Evolutionary conservation across 306 rosid genomes (phyloP), one percentile per base, ranked within the genome.

Genomic region (Castanea mollissima): DNA sequence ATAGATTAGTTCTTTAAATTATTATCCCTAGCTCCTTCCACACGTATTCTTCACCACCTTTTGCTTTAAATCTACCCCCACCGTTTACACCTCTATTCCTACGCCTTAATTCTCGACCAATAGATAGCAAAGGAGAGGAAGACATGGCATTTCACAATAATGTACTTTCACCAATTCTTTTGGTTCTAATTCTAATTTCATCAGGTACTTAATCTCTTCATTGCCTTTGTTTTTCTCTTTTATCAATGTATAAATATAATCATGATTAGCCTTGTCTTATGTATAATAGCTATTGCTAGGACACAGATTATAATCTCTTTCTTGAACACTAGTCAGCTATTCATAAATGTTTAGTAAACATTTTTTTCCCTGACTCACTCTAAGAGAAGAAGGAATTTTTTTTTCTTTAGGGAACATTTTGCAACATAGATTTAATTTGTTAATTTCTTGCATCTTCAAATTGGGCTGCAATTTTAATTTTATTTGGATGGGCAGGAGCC

Each of bases 11-110:
- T 81, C 84, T 83, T 68, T 68, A 76, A 69, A 74, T 86, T 82
- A 74, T 77, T 75, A 79, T 69, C 80, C 63, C 85, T 8, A 2
- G 46, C 46, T 80, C 79, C 74, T 70, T 76, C 68, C 80, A 16
- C 87, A 88, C 92, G 87, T 90, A 88, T 85, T 87, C 98, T 72
- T 86, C 83, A 71, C 64, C 49, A n/a, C 75, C 35, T 21, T 41
- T 23, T 73, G 69, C 79, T 81, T 87, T 87, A 82, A 89, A 85
- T 75, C 59, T 78, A 44, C 10, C 21, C 3, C 16, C 16, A 73
- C 35, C 80, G 65, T 32, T 31, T 75, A 44, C 75, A 54, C 19
- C 49, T 31, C 82, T 57, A 79, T 55, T n/a, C 51, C 51, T 11
- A 6, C n/a, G 21, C 41, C 78, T 60, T 73, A 9, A 35, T 59